Conservation (phyloP, 305 asterid species). For the Rubia balearica region DNA sequence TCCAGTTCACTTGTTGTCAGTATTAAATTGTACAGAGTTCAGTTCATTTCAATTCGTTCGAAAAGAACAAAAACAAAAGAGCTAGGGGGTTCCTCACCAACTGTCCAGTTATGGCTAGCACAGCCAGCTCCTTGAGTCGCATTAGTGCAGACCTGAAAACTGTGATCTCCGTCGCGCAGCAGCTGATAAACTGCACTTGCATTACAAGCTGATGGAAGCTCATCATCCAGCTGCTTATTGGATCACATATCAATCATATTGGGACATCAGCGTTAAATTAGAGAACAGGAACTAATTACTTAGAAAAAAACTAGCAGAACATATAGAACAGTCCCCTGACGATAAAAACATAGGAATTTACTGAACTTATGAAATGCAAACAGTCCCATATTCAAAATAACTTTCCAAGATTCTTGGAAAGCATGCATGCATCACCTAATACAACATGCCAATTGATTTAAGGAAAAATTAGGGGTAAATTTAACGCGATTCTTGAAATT, state of each 20-base stretch:
- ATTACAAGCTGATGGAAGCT: constrained; percentile 47
- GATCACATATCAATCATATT: not conserved
- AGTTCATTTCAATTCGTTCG: not conserved
- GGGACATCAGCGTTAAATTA: not conserved
- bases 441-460: not conserved
- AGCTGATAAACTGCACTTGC: constrained; percentile 38
- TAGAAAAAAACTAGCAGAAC: not conserved
- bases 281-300: not conserved
- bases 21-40: not conserved
- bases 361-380: not conserved
- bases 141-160: constrained; percentile 64
- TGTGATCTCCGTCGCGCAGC: constrained; percentile 66
- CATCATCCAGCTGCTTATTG: constrained; percentile 64
- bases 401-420: not conserved
- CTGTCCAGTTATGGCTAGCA: constrained; percentile 61
- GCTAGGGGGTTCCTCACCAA: constrained; percentile 43
- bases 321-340: not conserved
- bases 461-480: not conserved
- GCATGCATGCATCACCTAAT: constrained; percentile 21
- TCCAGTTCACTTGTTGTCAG: not conserved
- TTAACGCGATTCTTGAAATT: not conserved
- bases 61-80: not conserved
- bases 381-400: not conserved
- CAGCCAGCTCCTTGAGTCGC: constrained; percentile 51
- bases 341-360: not conserved